Evolutionary conservation across 2,329 filamentous ascomycete genomes (phyloP).

Genomic region (Fusarium sp.): DNA sequence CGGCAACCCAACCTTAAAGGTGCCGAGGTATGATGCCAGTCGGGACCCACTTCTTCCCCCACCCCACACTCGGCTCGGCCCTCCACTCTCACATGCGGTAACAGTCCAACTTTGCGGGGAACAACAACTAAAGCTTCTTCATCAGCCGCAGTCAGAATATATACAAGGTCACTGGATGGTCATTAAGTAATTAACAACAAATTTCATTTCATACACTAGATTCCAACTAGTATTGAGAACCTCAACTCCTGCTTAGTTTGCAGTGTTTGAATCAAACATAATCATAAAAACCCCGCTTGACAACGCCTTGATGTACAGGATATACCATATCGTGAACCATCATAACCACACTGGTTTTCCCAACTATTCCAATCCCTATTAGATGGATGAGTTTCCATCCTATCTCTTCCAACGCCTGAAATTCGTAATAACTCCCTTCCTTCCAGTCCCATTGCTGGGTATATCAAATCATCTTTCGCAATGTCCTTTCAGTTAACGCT

Average conservation of each 20-base stretch:
- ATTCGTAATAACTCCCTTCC: background rate
- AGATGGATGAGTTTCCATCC: background rate
- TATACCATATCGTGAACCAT: constrained; percentile 24
- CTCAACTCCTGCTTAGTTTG: background rate
- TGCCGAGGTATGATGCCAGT: constrained; percentile 38
- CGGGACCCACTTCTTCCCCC: constrained; percentile 11
- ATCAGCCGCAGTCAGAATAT: background rate
- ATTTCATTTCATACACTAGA: background rate
- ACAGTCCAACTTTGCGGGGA: constrained; percentile 15
- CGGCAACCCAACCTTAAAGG: constrained; percentile 2
- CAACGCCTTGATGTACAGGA: constrained; percentile 34
- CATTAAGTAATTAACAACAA: background rate
- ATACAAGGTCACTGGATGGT: background rate
- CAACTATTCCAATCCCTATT: background rate
- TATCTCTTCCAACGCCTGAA: constrained; percentile 22
- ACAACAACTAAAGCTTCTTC: background rate
- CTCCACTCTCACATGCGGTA: constrained; percentile 39
- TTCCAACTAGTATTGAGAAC: background rate
- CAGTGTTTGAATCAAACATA: background rate
- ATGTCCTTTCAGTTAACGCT: constrained; percentile 32
- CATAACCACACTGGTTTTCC: constrained; percentile 8
- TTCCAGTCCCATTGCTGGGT: background rate
- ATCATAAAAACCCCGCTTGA: background rate
- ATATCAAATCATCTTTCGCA: background rate
- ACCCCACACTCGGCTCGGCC: constrained; percentile 35